Conservation (phyloP, 345 rosid genomes). For the Eucalyptus grandis region DNA sequence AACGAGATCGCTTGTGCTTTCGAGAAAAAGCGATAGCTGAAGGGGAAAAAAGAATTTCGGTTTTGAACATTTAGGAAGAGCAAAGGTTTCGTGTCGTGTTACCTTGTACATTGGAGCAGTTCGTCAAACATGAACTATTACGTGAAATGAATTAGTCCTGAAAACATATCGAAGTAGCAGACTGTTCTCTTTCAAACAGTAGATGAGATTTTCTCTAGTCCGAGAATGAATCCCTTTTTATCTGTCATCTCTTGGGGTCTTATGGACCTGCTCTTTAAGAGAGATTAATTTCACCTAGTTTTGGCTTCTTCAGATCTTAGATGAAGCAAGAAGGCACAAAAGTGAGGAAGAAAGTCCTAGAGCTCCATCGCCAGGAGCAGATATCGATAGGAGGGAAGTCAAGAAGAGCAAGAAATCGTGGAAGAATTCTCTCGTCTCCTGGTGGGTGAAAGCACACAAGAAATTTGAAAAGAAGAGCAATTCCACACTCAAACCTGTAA, state of each 20-base stretch:
- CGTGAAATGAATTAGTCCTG: background rate
- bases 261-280: background rate
- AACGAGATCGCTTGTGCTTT: background rate
- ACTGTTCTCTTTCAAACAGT: background rate
- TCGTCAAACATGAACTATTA: background rate
- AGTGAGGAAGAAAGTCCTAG: background rate
- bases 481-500: background rate
- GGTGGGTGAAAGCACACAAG: slow-evolving; percentile 19
- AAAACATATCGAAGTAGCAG: background rate
- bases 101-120: background rate
- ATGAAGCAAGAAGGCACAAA: slow-evolving; percentile 30
- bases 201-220: background rate
- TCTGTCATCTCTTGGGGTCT: background rate
- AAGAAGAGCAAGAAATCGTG: slow-evolving; percentile 23
- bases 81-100: background rate
- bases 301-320: slow-evolving; percentile 20
- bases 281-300: background rate
- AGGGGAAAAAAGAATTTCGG: background rate
- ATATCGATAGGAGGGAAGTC: background rate
- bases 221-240: background rate
- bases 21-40: background rate
- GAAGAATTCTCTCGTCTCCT: slow-evolving; percentile 20
- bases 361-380: background rate
- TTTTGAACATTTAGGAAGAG: background rate
- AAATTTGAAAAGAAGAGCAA: slow-evolving; percentile 10